phyloP scores from a whole-genome alignment of 768 basidiomycete species.

The Suillus variegatus region DNA sequence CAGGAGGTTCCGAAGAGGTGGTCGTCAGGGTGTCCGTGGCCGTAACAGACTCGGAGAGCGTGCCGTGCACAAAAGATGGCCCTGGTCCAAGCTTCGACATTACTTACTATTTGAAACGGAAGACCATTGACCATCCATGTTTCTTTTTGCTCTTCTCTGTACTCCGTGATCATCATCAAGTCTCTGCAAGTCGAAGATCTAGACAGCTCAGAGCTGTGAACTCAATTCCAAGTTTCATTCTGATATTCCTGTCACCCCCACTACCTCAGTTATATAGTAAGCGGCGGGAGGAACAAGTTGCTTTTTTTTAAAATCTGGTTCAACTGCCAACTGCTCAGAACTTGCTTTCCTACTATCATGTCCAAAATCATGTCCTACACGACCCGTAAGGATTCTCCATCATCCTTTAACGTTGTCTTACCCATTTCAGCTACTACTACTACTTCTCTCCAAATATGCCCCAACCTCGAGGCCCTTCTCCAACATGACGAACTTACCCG shows the following conservation, averaged over 20 bases:
- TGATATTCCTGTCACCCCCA: neutral
- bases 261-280: neutral
- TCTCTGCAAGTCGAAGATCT: neutral
- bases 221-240: constrained; percentile 5
- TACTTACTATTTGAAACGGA: neutral
- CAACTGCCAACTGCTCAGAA: neutral
- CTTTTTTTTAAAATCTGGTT: neutral
- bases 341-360: neutral
- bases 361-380: neutral
- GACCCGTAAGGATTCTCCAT: neutral
- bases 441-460: constrained; percentile 49
- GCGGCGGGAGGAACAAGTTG: constrained; percentile 2
- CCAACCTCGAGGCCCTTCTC: constrained; percentile 59
- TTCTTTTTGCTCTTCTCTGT: neutral
- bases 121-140: neutral
- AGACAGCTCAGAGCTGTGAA: neutral
- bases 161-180: neutral
- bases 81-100: neutral
- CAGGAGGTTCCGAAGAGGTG: constrained; percentile 9
- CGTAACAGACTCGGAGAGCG: neutral
- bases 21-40: constrained; percentile 11
- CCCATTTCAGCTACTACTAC: constrained; percentile 6
- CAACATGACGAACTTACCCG: constrained; percentile 58
- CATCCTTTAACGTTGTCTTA: neutral
- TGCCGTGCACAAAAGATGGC: constrained; percentile 2